Evolutionary conservation across 805 yeast genomes (phyloP).

Genomic region (Candida koratica): DNA sequence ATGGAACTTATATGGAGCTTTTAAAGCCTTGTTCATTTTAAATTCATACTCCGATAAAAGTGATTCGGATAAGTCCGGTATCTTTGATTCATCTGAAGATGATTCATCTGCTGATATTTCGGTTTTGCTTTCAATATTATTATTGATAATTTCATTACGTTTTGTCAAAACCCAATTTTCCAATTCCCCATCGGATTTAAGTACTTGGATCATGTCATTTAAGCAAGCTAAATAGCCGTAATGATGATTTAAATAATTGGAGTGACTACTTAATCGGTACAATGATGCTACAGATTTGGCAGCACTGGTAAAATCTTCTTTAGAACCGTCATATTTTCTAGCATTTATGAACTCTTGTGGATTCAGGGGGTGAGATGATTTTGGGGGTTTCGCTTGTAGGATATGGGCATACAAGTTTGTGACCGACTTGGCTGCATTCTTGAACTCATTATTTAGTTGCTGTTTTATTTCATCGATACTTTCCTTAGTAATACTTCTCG

Average conservation of each 20-base stretch:
- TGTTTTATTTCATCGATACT: slow-evolving; percentile 46
- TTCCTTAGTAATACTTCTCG: slow-evolving; percentile 45
- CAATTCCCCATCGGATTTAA: slow-evolving; percentile 42
- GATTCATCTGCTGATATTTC: not conserved
- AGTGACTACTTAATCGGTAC: slow-evolving; percentile 56
- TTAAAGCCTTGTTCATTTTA: slow-evolving; percentile 25
- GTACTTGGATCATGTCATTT: slow-evolving; percentile 47
- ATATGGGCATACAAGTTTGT: slow-evolving; percentile 43
- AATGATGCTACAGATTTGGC: slow-evolving; percentile 46
- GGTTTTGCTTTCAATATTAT: not conserved
- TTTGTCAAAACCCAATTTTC: slow-evolving; percentile 52
- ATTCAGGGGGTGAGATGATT: slow-evolving; percentile 8
- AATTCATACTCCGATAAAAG: slow-evolving; percentile 24
- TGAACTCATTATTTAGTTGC: slow-evolving; percentile 61
- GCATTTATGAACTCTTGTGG: not conserved
- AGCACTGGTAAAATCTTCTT: slow-evolving; percentile 36
- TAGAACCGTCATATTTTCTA: slow-evolving; percentile 1
- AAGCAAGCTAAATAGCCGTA: slow-evolving; percentile 62
- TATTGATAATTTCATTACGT: slow-evolving; percentile 35
- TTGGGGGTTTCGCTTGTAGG: slow-evolving; percentile 1
- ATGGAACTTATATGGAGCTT: slow-evolving; percentile 26
- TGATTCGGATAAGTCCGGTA: not conserved
- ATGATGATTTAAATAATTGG: slow-evolving; percentile 43
- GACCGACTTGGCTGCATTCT: slow-evolving; percentile 66
- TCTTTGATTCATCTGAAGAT: not conserved